These are phyloP conservation scores for Dissophora ornata DNA, from an alignment of 192 early-diverging fungal species.

Conservation along the genomic window DNA sequence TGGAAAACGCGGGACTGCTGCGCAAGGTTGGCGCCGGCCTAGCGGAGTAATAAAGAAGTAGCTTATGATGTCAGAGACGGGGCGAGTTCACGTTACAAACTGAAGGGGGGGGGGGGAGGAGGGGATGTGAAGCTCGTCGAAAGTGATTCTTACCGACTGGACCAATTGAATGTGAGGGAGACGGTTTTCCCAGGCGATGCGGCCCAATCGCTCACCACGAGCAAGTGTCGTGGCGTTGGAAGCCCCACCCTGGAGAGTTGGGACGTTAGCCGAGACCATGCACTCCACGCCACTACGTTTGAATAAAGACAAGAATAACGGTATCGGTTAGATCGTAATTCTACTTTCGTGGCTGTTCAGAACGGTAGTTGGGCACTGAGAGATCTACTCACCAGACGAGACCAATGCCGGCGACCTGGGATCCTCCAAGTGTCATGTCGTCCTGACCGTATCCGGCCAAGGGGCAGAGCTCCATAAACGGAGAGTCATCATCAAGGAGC, in stretches of 20 bases:
- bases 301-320: not conserved
- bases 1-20: slow-evolving; percentile 76
- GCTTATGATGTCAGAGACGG: not conserved
- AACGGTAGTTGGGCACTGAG: no score
- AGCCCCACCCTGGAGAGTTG: slow-evolving; percentile 70
- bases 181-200: slow-evolving; percentile 68
- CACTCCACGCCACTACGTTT: slow-evolving; percentile 61
- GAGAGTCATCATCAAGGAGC: slow-evolving; percentile 71
- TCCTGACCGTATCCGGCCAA: slow-evolving; percentile 72
- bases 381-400: slow-evolving; percentile 62
- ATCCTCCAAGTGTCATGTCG: slow-evolving; percentile 74
- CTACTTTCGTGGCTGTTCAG: not conserved
- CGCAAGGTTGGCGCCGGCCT: slow-evolving; percentile 73
- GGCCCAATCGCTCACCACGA: slow-evolving; percentile 64
- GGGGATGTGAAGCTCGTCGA: no score
- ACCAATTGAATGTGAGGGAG: slow-evolving; percentile 67
- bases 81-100: no score
- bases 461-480: slow-evolving; percentile 70
- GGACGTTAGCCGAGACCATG: slow-evolving; percentile 67
- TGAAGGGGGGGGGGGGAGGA: no score
- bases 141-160: slow-evolving; percentile 64
- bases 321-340: not conserved
- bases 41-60: slow-evolving; percentile 1
- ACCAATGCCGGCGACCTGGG: slow-evolving; percentile 72
- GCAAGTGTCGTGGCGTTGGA: slow-evolving; percentile 67